Conservation (phyloP, 805 yeast species). For the Wickerhamiella nectarea region DNA sequence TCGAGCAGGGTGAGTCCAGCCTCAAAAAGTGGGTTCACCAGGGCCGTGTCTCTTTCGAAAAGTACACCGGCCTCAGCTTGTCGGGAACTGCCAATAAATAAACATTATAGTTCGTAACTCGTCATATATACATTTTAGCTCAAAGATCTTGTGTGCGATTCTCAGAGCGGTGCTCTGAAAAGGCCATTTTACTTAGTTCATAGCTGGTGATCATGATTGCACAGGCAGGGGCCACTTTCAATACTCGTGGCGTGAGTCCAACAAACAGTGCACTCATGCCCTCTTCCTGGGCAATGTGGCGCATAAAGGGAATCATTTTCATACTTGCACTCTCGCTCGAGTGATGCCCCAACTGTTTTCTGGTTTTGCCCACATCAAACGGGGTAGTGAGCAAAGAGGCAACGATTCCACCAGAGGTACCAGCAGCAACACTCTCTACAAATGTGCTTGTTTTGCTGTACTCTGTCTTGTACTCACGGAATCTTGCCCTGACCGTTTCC, state of each 20-base stretch:
- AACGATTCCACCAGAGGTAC: constrained; percentile 67
- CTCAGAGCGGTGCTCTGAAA: constrained; percentile 7
- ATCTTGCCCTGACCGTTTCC: constrained; percentile 30
- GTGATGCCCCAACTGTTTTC: constrained; percentile 56
- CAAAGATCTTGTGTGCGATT: background rate
- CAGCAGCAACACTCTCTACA: constrained; percentile 48
- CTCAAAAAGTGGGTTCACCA: constrained; percentile 3
- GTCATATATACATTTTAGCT: background rate
- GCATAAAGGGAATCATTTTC: constrained; percentile 57
- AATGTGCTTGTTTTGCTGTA: constrained; percentile 2
- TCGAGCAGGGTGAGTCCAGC: constrained; percentile 26
- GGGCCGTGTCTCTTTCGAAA: background rate
- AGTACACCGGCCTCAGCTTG: constrained; percentile 5
- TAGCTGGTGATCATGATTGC: constrained; percentile 96
- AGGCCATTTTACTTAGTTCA: constrained; percentile 68
- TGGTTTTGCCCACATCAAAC: constrained; percentile 92
- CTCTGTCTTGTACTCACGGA: constrained; percentile 1
- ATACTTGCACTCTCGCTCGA: constrained; percentile 18
- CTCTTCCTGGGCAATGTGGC: constrained; percentile 50
- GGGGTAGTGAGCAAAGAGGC: constrained; percentile 89
- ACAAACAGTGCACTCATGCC: constrained; percentile 77
- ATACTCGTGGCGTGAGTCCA: constrained; percentile 71
- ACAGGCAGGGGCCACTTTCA: constrained; percentile 93
- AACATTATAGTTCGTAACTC: too few relatives aligned
- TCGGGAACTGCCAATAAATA: constrained; percentile 7